Evolutionary conservation across 2,329 filamentous ascomycete genomes (phyloP), one percentile per base, ranked within the genome.

Genomic region (Zasmidium angulare): DNA sequence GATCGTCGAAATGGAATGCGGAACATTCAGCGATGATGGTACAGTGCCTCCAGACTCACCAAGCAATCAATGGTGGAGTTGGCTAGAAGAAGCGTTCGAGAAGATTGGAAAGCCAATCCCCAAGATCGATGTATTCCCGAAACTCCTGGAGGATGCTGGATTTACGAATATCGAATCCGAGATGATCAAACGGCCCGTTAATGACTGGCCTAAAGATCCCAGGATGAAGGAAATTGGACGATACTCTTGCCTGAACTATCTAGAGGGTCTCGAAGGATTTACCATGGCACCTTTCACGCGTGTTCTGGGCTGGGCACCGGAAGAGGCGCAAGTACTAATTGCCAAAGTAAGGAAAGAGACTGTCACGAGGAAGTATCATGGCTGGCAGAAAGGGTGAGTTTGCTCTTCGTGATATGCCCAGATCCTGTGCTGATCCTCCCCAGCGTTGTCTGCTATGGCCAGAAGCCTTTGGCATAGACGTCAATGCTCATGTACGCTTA

Each of bases 271-370:
- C 17, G 76, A 78, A 58, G 78, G 72, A 1, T 78, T 76, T 68
- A 76, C 71, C 9, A 69, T 79, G 50, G 74, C 75, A 43, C 70
- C 72, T 52, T 79, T 80, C 63, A 71, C 74, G 40, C 71, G 72
- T 51, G 77, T 72, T 0, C 65, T 79, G 2, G 72, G 71, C 1
- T 80, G 77, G 78, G 74, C 73, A 2, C 71, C 72, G 26, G 72
- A 76, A 6, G 76, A 79, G 59, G 75, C 78, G 14, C 72, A 77
- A 47, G 75, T 79, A n/a, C 77, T 78, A 50, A 68, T 79, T n/a
- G 76, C 77, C 2, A 68, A 75, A 52, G 71, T 79, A 2, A 64
- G 77, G 49, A 76, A 75, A 54, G 69, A 77, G 17, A 68, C 78
- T 19, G 51, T 58, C 12, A 62, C 51, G 21, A 55, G 55, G 26